These are phyloP conservation scores for Citrullus amarus DNA, from an alignment of 306 rosid genomes.

Conservation along the genomic window DNA sequence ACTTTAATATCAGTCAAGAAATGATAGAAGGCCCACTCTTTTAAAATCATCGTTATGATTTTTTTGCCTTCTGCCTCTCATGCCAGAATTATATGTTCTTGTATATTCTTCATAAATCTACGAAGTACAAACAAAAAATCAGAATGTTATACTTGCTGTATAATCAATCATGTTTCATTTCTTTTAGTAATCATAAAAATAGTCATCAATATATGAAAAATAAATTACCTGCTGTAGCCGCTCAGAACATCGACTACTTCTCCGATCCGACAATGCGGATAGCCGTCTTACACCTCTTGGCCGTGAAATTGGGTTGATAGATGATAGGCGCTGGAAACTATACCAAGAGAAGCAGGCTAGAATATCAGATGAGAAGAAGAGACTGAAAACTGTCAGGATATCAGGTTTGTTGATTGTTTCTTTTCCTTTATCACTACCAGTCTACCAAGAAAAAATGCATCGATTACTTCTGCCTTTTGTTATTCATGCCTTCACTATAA, in stretches of 20 bases:
- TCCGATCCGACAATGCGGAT: conserved; percentile 94
- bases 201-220: neutral
- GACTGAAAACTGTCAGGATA: conserved; percentile 64
- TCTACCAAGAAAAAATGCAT: neutral
- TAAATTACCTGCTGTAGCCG: conserved; percentile 40
- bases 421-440: neutral
- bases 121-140: neutral
- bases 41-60: neutral
- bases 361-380: conserved; percentile 78
- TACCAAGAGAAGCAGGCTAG: conserved; percentile 78
- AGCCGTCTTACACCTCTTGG: conserved; percentile 94
- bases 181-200: neutral
- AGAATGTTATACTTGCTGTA: neutral
- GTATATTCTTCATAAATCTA: neutral
- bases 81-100: neutral
- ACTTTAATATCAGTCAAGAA: neutral
- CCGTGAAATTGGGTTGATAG: conserved; percentile 81
- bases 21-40: neutral
- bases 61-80: neutral
- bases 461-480: neutral
- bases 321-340: conserved; percentile 86
- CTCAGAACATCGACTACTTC: conserved; percentile 92
- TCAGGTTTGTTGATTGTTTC: conserved; percentile 38
- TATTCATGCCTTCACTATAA: neutral
- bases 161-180: neutral